phyloP scores from a whole-genome alignment of 331 rosid species.

The Pyracantha coccinea region DNA sequence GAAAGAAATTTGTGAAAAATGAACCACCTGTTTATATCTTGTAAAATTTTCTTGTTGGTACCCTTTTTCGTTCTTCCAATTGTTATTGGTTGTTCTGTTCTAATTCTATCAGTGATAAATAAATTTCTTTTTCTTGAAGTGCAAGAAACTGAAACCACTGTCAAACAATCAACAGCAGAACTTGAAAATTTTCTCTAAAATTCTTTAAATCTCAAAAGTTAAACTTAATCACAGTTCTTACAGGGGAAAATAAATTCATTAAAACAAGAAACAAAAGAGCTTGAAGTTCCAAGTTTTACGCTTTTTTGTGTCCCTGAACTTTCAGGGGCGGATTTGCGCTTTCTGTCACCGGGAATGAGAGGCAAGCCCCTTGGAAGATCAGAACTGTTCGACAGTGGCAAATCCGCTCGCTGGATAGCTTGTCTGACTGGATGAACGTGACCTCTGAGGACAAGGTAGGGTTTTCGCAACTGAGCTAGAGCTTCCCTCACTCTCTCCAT shows the following conservation, averaged over 20 bases:
- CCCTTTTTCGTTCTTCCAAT: background rate
- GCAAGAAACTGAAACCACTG: background rate
- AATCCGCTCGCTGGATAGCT: background rate
- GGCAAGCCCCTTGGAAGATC: background rate
- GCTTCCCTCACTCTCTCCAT: slow-evolving; percentile 93
- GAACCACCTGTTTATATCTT: background rate
- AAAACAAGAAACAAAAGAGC: background rate
- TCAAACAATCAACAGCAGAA: background rate
- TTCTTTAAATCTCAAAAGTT: background rate
- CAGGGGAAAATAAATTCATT: background rate
- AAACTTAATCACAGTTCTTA: background rate
- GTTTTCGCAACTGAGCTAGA: slow-evolving; percentile 70
- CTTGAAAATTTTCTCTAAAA: background rate
- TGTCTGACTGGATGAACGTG: slow-evolving; percentile 25
- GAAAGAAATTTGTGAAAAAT: slow-evolving; percentile 52
- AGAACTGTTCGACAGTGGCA: background rate
- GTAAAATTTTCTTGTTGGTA: background rate
- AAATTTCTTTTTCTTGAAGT: background rate
- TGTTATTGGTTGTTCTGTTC: background rate
- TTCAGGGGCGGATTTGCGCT: background rate
- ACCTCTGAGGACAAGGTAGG: slow-evolving; percentile 94
- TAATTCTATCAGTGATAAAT: background rate
- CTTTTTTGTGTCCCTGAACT: background rate
- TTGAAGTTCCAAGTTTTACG: background rate
- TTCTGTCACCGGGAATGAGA: background rate